Base-by-base conservation (phyloP, 1,139 yeast species). In the Lipomyces yarrowii region DNA sequence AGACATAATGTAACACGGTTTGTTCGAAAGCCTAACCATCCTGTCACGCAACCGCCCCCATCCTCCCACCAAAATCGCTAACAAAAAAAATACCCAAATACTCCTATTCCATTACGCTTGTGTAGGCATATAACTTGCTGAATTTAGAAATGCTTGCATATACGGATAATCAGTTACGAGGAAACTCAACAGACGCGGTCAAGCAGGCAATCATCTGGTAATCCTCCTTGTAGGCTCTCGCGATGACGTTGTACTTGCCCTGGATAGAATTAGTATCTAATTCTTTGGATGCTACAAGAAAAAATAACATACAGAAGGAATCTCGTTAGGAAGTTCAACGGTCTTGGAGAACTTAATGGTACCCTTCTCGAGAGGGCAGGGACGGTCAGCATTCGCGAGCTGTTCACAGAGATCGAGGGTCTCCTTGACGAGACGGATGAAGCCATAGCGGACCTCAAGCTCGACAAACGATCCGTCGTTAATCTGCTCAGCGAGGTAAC, bases 371-470 rank as follows among this genome's bases (percentile, higher is more conserved):
- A 94, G 79, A 1, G 99, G 99, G 77, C 99, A 94, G 59, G 78
- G 76, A 74, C 83, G 70, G 74, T 90, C 97, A 59, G 92, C 93
- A 74, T 91, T 90, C 65, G 86, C 85, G 68, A 91, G 82, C 75
- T 91, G 89, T 71, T 92, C 97, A 78, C 99, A 94, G 69, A 94
- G 82, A 77, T 94, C 98, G 77, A 88, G 89, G 13, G 96, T 90
- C 76, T 91, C 92, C 73, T 91, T 89, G 64, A 96, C 78, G 69
- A 94, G 83, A 74, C 89, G 89, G 77, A 94, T 93, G 80, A 90
- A 91, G 11, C 98, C 99, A 74, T 92, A 89, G 72, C 91, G 85
- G 48, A 96, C 98, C 71, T 91, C 96, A 53, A 94, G 92, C 71
- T 91, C 97, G 62, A 94, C 96, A 75, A 92, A 94, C 0, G 98